These are phyloP conservation scores for Kwoniella pini DNA, from an alignment of 768 basidiomycete species.

Conservation along the genomic window DNA sequence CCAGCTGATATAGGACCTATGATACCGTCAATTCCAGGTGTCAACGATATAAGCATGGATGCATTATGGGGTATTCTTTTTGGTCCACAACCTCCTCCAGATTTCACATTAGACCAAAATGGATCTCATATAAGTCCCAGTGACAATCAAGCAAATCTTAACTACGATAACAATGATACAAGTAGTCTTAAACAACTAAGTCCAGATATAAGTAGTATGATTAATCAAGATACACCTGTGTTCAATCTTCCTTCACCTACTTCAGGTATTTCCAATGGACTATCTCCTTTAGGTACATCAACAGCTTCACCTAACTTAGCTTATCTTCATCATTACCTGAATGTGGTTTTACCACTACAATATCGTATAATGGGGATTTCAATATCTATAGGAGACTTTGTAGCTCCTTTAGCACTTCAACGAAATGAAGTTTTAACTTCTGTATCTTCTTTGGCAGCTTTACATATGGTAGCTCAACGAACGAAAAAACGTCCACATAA, in stretches of 20 bases:
- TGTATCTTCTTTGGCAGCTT: constrained; percentile 21
- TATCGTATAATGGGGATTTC: constrained; percentile 11
- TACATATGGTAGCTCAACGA: constrained; percentile 26
- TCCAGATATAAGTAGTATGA: too few relatives aligned
- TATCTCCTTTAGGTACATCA: not conserved
- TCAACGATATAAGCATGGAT: constrained; percentile 8
- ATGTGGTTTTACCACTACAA: constrained; percentile 27
- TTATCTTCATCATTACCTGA: constrained; percentile 32
- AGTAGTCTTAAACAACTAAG: too few relatives aligned
- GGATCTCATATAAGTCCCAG: not conserved
- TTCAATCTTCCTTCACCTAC: constrained; percentile 10
- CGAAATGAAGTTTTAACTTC: constrained; percentile 14
- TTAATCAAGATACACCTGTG: not conserved
- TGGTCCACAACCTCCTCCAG: constrained; percentile 4
- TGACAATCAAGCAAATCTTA: too few relatives aligned
- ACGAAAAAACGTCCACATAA: constrained; percentile 1
- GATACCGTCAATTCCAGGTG: not conserved
- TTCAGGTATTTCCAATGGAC: not conserved
- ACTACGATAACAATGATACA: too few relatives aligned
- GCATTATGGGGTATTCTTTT: constrained; percentile 4
- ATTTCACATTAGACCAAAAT: not conserved
- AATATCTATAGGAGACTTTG: constrained; percentile 15
- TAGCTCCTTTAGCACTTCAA: constrained; percentile 22
- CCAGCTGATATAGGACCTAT: not conserved
- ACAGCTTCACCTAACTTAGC: constrained; percentile 3